Percentiles rank a stretch among this genome's conserved stretches.
Conservation (phyloP, 129 eudicot genomes). For the Lactuca sativa region DNA sequence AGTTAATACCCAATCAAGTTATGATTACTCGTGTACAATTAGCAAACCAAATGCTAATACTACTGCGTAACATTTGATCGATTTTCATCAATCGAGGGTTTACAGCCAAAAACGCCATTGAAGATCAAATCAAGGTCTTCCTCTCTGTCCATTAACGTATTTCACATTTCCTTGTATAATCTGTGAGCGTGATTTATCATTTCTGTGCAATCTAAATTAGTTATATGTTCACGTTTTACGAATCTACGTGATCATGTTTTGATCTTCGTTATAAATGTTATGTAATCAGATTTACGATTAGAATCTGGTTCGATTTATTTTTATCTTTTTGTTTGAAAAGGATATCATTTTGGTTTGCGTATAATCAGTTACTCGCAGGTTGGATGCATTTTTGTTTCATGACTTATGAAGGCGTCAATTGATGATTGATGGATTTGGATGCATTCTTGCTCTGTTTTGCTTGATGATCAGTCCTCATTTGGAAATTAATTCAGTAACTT, state of each 20-base stretch:
- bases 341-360: background rate
- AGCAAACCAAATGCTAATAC: slow-evolving; percentile 13
- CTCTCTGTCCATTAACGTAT: background rate
- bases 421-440: background rate
- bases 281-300: background rate
- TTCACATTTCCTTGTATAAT: background rate
- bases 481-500: background rate
- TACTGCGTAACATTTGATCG: slow-evolving; percentile 1
- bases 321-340: background rate
- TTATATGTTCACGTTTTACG: background rate
- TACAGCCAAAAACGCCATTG: slow-evolving; percentile 19
- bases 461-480: background rate
- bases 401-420: slow-evolving; percentile 5
- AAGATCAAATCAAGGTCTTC: slow-evolving; percentile 19
- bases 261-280: background rate
- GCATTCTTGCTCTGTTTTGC: background rate
- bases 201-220: background rate
- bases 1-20: slow-evolving; percentile 3
- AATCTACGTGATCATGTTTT: slow-evolving; percentile 6
- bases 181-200: background rate
- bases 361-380: background rate
- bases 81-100: slow-evolving; percentile 1
- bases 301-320: background rate
- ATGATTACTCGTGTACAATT: slow-evolving; percentile 9
- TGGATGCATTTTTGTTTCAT: background rate